Conservation (phyloP, 768 basidiomycete genomes). For the Hygrophorus pudorinus region DNA sequence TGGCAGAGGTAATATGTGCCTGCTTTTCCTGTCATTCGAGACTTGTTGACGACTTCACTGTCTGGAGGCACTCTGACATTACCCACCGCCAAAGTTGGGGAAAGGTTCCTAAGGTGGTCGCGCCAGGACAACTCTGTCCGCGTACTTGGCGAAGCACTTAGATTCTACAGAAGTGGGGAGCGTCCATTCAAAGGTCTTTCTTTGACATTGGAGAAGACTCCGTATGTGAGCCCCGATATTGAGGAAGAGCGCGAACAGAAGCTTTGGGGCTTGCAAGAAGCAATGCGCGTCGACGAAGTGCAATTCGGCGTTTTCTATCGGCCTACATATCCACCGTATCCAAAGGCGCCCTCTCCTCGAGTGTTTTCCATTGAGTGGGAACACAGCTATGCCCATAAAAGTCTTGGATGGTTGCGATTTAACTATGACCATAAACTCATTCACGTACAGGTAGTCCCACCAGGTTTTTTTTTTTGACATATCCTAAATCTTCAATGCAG, state of each 20-base stretch:
- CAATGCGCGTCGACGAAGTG: conserved; percentile 46
- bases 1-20: conserved; percentile 27
- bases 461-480: neutral
- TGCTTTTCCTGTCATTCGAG: neutral
- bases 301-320: conserved; percentile 60
- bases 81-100: conserved; percentile 27
- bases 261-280: conserved; percentile 31
- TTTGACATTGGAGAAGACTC: conserved; percentile 40
- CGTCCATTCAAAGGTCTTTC: conserved; percentile 11
- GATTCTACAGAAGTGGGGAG: conserved; percentile 16
- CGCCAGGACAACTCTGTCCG: conserved; percentile 28
- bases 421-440: conserved; percentile 64
- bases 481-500: conserved; percentile 25
- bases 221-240: conserved; percentile 42
- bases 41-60: neutral
- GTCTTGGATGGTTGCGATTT: conserved; percentile 46
- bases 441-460: conserved; percentile 40
- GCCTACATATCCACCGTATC: conserved; percentile 18
- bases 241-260: conserved; percentile 40
- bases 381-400: conserved; percentile 31
- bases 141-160: conserved; percentile 32
- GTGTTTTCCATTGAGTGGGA: conserved; percentile 70
- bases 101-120: conserved; percentile 37
- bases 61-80: conserved; percentile 27
- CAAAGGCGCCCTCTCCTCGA: conserved; percentile 21